Conservation (phyloP, 108 stramenopile species). For the Asterionellopsis glacialis region DNA sequence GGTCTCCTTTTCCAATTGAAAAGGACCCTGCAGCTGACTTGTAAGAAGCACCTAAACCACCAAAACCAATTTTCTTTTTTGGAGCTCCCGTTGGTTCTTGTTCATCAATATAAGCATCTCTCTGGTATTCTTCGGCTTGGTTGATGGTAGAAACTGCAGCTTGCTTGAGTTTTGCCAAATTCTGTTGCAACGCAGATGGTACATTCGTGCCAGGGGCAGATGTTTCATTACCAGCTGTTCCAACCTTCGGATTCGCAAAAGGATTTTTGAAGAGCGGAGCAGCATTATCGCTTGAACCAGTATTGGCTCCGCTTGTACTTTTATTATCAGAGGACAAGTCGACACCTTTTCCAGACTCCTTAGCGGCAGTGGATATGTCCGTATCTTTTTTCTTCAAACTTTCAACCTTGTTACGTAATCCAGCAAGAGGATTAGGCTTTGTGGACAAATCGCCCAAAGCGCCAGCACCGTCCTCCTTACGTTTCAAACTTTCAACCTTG, state of each 20-base stretch:
- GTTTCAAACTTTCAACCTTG: too few relatives aligned
- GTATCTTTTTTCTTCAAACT: slow-evolving; percentile 14
- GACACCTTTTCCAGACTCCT: not conserved
- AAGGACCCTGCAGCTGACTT: slow-evolving; percentile 7
- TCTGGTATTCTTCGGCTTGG: slow-evolving; percentile 2
- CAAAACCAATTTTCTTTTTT: slow-evolving; percentile 3
- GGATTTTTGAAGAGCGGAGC: slow-evolving; percentile 14
- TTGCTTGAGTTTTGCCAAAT: not conserved
- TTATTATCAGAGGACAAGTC: slow-evolving; percentile 1
- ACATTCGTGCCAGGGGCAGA: not conserved
- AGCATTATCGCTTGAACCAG: too few relatives aligned
- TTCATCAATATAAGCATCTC: not conserved
- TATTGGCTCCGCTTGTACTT: slow-evolving; percentile 5
- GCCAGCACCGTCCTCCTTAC: too few relatives aligned
- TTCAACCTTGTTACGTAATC: not conserved
- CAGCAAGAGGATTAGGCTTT: too few relatives aligned
- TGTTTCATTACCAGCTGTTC: not conserved
- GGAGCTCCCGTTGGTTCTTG: slow-evolving; percentile 4
- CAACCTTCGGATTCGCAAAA: slow-evolving; percentile 1
- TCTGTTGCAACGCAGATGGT: slow-evolving; percentile 8
- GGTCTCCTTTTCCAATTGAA: not conserved
- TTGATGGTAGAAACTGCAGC: slow-evolving; percentile 3
- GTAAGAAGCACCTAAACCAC: not conserved
- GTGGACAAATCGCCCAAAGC: too few relatives aligned
- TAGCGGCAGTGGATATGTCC: not conserved